A percentile compares a stretch with the other conserved stretches of the same genome.
Evolutionary conservation across 2,329 filamentous ascomycete species (phyloP).

Genomic region (Aspergillus hiratsukae): DNA sequence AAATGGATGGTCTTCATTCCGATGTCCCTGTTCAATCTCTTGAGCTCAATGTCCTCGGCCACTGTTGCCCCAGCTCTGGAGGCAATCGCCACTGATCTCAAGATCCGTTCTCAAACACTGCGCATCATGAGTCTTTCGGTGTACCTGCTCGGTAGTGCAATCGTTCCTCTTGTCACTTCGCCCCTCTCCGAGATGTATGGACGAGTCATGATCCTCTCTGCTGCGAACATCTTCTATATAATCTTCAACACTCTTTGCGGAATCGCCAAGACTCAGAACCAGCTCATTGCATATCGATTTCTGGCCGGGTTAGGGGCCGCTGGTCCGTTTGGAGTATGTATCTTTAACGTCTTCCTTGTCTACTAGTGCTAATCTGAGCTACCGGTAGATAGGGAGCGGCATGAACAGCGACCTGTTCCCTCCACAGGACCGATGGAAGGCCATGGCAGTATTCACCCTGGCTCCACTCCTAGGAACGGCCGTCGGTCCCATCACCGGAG

Average conservation of each 20-base stretch:
- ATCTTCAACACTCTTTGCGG: slow-evolving; percentile 58
- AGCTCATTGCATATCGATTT: slow-evolving; percentile 2
- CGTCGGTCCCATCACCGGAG: slow-evolving; percentile 61
- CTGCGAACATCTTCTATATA: slow-evolving; percentile 51
- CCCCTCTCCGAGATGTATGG: slow-evolving; percentile 54
- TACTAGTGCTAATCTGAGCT: not conserved
- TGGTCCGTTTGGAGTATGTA: slow-evolving; percentile 42
- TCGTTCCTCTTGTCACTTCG: slow-evolving; percentile 48
- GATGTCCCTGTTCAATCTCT: slow-evolving; percentile 55
- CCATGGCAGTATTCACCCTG: slow-evolving; percentile 59
- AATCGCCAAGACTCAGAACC: slow-evolving; percentile 9
- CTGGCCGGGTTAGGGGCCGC: slow-evolving; percentile 1
- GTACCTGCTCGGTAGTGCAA: slow-evolving; percentile 51
- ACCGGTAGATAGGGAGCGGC: slow-evolving; percentile 40
- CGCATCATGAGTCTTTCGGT: slow-evolving; percentile 49
- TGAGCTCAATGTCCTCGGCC: slow-evolving; percentile 59
- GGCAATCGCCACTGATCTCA: slow-evolving; percentile 49
- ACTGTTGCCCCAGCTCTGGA: slow-evolving; percentile 53
- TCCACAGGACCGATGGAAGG: slow-evolving; percentile 58
- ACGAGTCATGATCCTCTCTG: slow-evolving; percentile 49
- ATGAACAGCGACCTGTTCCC: slow-evolving; percentile 55
- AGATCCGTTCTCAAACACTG: slow-evolving; percentile 44
- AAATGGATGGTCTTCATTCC: slow-evolving; percentile 56
- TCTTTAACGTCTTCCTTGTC: slow-evolving; percentile 37
- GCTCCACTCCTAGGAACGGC: slow-evolving; percentile 61